A percentile compares a stretch with the other conserved stretches of the same genome.
phyloP scores from a whole-genome alignment of 257 asterid species.

The Henckelia pumila region DNA sequence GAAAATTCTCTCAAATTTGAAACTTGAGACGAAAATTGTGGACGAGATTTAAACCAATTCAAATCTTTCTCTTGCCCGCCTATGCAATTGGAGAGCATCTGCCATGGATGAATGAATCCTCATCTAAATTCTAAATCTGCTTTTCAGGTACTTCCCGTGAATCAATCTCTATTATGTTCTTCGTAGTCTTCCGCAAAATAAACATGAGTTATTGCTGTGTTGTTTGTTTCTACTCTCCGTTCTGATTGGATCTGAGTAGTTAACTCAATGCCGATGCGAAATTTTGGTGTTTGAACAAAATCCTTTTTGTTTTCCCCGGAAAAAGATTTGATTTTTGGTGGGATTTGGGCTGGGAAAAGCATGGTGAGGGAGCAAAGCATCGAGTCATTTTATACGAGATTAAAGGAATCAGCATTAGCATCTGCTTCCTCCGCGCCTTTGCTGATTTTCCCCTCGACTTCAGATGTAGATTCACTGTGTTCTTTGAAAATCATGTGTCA shows the following conservation, averaged over 20 bases:
- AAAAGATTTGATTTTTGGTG: conserved; percentile 25
- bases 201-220: neutral
- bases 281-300: conserved; percentile 26
- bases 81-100: conserved; percentile 11
- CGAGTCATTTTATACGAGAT: conserved; percentile 61
- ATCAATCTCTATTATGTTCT: conserved; percentile 11
- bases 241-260: conserved; percentile 16
- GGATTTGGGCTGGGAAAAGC: conserved; percentile 24
- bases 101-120: conserved; percentile 9
- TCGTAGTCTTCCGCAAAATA: neutral
- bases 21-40: conserved; percentile 2
- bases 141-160: conserved; percentile 39
- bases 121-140: conserved; percentile 21
- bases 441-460: conserved; percentile 86
- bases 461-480: conserved; percentile 93
- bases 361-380: conserved; percentile 87
- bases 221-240: conserved; percentile 15
- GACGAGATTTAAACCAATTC: conserved; percentile 31
- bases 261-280: conserved; percentile 17
- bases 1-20: conserved; percentile 23
- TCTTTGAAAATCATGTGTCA: conserved; percentile 82
- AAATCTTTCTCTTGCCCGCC: conserved; percentile 25
- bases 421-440: conserved; percentile 68
- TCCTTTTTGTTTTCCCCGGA: neutral
- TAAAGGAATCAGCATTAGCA: conserved; percentile 63